Base-by-base conservation (phyloP, 768 basidiomycete species). In the Dictyophora rubrovolvata region DNA sequence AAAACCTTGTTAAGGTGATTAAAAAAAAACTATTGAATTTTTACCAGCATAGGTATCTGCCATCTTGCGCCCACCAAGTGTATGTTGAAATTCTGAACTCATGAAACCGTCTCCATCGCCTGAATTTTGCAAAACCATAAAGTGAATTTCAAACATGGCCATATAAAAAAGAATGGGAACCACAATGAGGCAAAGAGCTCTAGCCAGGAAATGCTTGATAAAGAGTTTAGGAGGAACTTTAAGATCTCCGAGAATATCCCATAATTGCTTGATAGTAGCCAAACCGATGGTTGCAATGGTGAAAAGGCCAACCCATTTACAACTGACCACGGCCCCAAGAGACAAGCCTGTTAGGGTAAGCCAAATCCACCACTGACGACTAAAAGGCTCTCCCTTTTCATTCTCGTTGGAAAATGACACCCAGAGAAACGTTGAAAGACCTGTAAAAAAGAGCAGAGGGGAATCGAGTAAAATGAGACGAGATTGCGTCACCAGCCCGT, bases 61-160 rank as follows among this genome's bases (percentile, higher is more conserved):
- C 96, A 98, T 97, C 7, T 86, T 82, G 48, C 84, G 85, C 6
- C 93, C 93, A 16, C 85, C 78, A 12, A 99, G 77, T 0, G 94
- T 97, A 68, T 98, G 95, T 72, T 97, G 94, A 75, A 99, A 99
- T 69, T 93, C 94, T 1, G 93, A 90, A 73, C 90, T 95, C 96
- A 99, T 99, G 72, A 99, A 99, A 0, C 94, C 93, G 69, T 98
- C 96, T 0, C 96, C 96, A 55, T 98, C 95, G 34, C 96, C 96
- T 1, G 89, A 88, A 70, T 87, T 88, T 66, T 84, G 81, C 28
- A 99, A 76, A 64, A 99, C 80, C 67, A 85, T 67, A 73, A 98
- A 97, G 70, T 99, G 96, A 55, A 99, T 84, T 71, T 87, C 80
- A 76, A 99, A 99, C 89, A 96, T 96, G 68, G 75, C 69, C 90